phyloP scores from a whole-genome alignment of 768 basidiomycete genomes.

The Boletus subparvulus region DNA sequence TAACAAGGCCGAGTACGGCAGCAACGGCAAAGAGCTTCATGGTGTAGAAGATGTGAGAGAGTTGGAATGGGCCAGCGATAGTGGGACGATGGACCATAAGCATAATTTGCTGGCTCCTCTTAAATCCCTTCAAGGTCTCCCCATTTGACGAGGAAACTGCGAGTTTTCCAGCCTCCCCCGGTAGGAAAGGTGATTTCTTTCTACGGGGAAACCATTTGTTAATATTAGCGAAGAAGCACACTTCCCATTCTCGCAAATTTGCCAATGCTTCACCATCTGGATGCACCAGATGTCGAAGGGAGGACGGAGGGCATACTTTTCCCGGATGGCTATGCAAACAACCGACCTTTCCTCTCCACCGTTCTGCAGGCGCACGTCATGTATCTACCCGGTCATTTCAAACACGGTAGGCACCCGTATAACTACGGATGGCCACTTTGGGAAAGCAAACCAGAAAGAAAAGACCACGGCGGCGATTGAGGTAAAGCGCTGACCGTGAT shows the following conservation, averaged over 20 bases:
- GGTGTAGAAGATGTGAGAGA: background rate
- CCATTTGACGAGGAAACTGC: background rate
- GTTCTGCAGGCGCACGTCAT: too few species aligned
- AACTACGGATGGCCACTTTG: too few species aligned
- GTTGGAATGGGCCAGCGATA: background rate
- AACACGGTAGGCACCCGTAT: background rate
- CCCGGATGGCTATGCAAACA: too few species aligned
- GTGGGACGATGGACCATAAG: background rate
- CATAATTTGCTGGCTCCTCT: background rate
- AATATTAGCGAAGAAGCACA: background rate
- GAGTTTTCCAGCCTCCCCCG: background rate
- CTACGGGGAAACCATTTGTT: background rate
- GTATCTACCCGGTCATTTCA: background rate
- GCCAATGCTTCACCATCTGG: too few species aligned
- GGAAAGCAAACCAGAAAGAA: background rate
- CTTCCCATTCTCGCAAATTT: background rate
- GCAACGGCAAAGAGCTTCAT: conserved; percentile 7
- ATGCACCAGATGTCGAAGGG: too few species aligned
- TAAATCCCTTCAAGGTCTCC: background rate
- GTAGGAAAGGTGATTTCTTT: background rate
- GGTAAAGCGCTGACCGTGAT: background rate
- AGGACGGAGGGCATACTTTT: too few species aligned
- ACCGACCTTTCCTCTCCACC: too few species aligned
- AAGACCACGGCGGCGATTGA: background rate
- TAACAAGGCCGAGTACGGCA: conserved; percentile 7